These are phyloP conservation scores for Paraurostyla sp. DNA, from an alignment of 73 alveolate genomes.

Conservation along the genomic window DNA sequence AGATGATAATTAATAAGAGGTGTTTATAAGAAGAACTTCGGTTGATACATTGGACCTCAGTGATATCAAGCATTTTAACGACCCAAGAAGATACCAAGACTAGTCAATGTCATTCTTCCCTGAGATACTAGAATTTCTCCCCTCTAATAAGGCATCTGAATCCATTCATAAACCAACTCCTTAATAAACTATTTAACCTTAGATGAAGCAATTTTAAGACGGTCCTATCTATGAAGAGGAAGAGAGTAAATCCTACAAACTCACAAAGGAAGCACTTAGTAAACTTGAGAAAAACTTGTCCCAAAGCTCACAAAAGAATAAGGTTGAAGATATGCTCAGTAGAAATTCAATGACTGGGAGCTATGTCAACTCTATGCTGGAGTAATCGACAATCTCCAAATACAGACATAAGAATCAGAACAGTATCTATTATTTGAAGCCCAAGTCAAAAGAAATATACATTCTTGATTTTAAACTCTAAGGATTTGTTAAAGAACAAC, in stretches of 20 bases:
- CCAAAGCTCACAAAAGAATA: neutral
- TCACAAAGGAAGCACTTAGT: slow-evolving; percentile 5
- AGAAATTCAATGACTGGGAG: neutral
- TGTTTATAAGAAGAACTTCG: neutral
- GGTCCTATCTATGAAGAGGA: neutral
- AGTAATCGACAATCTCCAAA: slow-evolving; percentile 19
- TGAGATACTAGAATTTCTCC: neutral
- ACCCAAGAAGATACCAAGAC: neutral
- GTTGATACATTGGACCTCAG: slow-evolving; percentile 9
- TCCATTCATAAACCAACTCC: neutral
- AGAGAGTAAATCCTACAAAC: neutral
- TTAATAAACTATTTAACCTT: no score
- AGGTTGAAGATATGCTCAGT: neutral
- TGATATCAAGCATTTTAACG: neutral
- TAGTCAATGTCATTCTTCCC: slow-evolving; percentile 20
- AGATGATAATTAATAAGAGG: neutral
- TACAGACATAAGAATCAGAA: slow-evolving; percentile 54
- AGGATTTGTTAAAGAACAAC: slow-evolving; percentile 49
- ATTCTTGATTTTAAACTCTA: slow-evolving; percentile 50
- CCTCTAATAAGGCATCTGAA: neutral
- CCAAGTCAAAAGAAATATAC: slow-evolving; percentile 17
- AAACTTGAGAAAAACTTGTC: neutral
- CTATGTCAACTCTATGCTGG: neutral
- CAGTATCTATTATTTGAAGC: slow-evolving; percentile 52
- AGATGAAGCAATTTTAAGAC: neutral